phyloP scores from a whole-genome alignment of 108 stramenopile genomes.

The Parietichytrium sp. region DNA sequence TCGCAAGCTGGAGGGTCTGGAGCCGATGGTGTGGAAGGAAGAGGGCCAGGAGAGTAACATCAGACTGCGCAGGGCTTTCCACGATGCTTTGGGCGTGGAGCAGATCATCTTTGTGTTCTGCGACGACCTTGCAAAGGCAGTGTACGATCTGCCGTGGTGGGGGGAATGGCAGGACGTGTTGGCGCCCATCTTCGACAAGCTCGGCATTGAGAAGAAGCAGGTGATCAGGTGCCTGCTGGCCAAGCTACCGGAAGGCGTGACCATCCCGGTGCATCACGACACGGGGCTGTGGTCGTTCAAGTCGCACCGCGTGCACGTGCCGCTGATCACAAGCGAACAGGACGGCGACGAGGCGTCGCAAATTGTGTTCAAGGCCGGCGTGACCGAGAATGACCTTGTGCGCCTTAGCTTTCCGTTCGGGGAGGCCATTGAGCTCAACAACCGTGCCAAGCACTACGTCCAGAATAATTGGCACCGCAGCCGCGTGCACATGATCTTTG shows the following conservation, averaged over 20 bases:
- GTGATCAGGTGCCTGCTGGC: slow-evolving; percentile 87
- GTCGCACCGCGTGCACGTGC: slow-evolving; percentile 92
- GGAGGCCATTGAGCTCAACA: slow-evolving; percentile 95
- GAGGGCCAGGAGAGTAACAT: slow-evolving; percentile 70
- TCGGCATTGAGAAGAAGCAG: slow-evolving; percentile 57
- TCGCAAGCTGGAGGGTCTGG: background rate
- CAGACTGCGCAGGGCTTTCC: slow-evolving; percentile 74
- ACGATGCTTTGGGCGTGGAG: slow-evolving; percentile 94
- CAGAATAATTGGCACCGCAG: slow-evolving; percentile 69
- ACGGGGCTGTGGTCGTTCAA: slow-evolving; percentile 89
- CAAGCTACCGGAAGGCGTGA: slow-evolving; percentile 83
- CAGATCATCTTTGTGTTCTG: slow-evolving; percentile 91
- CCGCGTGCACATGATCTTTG: slow-evolving; percentile 90
- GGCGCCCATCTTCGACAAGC: slow-evolving; percentile 71
- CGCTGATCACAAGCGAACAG: slow-evolving; percentile 67
- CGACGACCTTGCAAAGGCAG: slow-evolving; percentile 85
- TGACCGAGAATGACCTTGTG: slow-evolving; percentile 63
- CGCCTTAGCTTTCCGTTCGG: slow-evolving; percentile 79
- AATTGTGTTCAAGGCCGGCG: slow-evolving; percentile 83
- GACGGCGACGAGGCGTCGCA: slow-evolving; percentile 46
- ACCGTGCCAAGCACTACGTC: slow-evolving; percentile 89
- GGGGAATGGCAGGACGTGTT: slow-evolving; percentile 65
- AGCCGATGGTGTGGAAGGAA: slow-evolving; percentile 10
- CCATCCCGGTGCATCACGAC: slow-evolving; percentile 95
- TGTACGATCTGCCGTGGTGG: slow-evolving; percentile 86